Evolutionary conservation across 805 yeast species (phyloP).

Genomic region (Maudiozyma saulgeensis): DNA sequence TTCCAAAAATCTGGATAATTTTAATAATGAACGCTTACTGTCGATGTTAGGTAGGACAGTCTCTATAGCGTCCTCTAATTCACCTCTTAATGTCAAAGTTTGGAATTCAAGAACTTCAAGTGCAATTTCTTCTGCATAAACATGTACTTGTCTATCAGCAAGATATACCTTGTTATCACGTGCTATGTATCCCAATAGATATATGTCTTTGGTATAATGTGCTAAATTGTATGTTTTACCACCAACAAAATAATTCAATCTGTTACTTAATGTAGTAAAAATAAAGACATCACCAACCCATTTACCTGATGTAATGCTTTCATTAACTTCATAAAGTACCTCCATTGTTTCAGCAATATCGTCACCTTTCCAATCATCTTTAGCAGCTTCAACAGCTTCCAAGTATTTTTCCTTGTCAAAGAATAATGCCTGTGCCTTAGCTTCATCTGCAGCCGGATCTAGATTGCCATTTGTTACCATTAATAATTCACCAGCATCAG

Average conservation of each 20-base stretch:
- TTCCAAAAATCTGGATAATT: slow-evolving; percentile 86
- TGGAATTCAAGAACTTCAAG: slow-evolving; percentile 88
- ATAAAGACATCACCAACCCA: slow-evolving; percentile 98
- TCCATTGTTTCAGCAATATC: slow-evolving; percentile 85
- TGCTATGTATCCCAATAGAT: slow-evolving; percentile 79
- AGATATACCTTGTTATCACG: slow-evolving; percentile 85
- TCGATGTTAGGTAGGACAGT: slow-evolving; percentile 50
- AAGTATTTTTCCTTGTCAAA: slow-evolving; percentile 61
- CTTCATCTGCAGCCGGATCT: slow-evolving; percentile 19
- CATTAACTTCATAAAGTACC: slow-evolving; percentile 72
- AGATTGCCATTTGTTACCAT: slow-evolving; percentile 57
- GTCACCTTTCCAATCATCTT: slow-evolving; percentile 57
- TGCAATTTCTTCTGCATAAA: slow-evolving; percentile 72
- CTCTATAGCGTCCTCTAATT: slow-evolving; percentile 70
- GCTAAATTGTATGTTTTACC: slow-evolving; percentile 86
- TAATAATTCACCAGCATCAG: slow-evolving; percentile 84
- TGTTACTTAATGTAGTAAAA: slow-evolving; percentile 76
- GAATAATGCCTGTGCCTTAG: slow-evolving; percentile 64
- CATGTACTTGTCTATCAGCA: slow-evolving; percentile 81
- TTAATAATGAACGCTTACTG: slow-evolving; percentile 51
- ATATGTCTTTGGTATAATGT: slow-evolving; percentile 83
- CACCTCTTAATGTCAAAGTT: slow-evolving; percentile 91
- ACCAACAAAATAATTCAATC: slow-evolving; percentile 91
- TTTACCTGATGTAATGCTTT: slow-evolving; percentile 75
- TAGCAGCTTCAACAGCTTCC: slow-evolving; percentile 49